phyloP scores from a whole-genome alignment of 768 basidiomycete species.

The Boletus rubescentipes region DNA sequence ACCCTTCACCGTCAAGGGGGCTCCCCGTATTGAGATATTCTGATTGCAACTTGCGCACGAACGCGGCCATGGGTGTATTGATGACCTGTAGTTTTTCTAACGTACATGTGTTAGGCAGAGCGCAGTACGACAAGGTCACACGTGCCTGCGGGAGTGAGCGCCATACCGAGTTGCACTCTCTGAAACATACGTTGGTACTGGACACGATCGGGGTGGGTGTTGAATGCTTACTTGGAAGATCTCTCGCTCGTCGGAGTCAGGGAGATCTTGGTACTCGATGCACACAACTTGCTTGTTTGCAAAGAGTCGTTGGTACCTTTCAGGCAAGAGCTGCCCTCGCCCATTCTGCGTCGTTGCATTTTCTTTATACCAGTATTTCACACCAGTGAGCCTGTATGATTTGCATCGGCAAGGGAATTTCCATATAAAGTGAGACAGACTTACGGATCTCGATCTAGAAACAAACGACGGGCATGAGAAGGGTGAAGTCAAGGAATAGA shows the following conservation, averaged over 20 bases:
- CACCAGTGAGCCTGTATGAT: constrained; percentile 20
- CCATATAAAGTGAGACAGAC: constrained; percentile 10
- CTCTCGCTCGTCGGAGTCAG: constrained; percentile 58
- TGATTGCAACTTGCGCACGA: constrained; percentile 57
- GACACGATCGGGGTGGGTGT: neutral
- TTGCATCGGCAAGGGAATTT: neutral
- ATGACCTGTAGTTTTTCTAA: constrained; percentile 70
- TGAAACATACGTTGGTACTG: constrained; percentile 25
- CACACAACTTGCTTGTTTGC: constrained; percentile 77
- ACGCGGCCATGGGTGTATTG: constrained; percentile 52
- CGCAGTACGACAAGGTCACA: neutral
- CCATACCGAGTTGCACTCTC: constrained; percentile 80
- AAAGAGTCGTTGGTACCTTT: constrained; percentile 57
- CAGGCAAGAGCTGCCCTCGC: constrained; percentile 45
- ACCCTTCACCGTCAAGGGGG: constrained; percentile 32
- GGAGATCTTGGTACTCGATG: constrained; percentile 69
- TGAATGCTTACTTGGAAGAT: constrained; percentile 62
- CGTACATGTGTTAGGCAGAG: neutral
- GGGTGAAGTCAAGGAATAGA: neutral
- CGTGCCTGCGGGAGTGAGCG: constrained; percentile 66
- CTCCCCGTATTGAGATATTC: constrained; percentile 44
- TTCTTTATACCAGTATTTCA: constrained; percentile 54
- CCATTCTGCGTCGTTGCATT: constrained; percentile 1
- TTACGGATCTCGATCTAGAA: constrained; percentile 47
- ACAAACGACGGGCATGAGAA: neutral